These are phyloP conservation scores for Schizothecium vesticola DNA, from an alignment of 495 filamentous ascomycete species.

Conservation along the genomic window DNA sequence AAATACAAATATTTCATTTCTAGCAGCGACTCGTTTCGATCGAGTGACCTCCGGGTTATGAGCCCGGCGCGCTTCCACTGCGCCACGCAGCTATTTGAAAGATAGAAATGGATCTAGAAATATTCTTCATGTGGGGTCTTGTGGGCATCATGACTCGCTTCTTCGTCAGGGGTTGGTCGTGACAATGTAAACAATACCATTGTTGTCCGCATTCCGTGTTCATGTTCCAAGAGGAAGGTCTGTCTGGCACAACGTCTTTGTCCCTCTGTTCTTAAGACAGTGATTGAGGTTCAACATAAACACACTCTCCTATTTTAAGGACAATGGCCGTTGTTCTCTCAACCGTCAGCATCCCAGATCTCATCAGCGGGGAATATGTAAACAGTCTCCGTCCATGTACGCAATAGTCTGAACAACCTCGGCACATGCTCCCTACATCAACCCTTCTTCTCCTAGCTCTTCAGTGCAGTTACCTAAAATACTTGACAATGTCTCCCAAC, in stretches of 20 bases:
- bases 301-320: too few relatives aligned
- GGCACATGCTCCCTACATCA: too few relatives aligned
- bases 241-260: too few relatives aligned
- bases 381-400: too few relatives aligned
- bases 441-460: too few relatives aligned
- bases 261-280: too few relatives aligned
- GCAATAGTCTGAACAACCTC: too few relatives aligned
- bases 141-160: neutral
- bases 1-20: slow-evolving; percentile 15
- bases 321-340: too few relatives aligned
- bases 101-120: neutral
- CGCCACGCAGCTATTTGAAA: slow-evolving; percentile 41
- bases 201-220: neutral
- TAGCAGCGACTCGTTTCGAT: neutral
- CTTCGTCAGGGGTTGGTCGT: neutral
- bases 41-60: slow-evolving; percentile 8
- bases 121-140: neutral
- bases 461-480: neutral
- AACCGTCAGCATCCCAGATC: too few relatives aligned
- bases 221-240: too few relatives aligned
- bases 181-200: neutral
- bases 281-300: too few relatives aligned
- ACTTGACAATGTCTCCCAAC: neutral
- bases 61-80: slow-evolving; percentile 51
- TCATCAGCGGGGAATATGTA: too few relatives aligned